These are phyloP conservation scores for Fusarium tricinctum DNA, from an alignment of 2,329 filamentous ascomycete genomes.

Conservation along the genomic window DNA sequence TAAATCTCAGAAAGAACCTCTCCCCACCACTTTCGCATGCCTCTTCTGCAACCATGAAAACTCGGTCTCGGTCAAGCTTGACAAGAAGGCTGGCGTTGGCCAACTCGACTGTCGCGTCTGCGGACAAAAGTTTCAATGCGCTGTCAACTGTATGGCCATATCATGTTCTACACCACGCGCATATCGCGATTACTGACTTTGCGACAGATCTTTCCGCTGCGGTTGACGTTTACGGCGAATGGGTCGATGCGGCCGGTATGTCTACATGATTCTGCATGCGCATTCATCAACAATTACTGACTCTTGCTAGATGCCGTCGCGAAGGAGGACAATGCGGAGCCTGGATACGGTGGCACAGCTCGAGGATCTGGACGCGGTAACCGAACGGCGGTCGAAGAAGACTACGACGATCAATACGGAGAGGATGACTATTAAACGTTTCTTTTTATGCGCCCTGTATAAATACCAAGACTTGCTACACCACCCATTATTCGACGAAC, in stretches of 20 bases:
- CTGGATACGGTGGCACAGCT: conserved; percentile 50
- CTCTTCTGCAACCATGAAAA: conserved; percentile 99
- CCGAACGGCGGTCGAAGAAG: conserved; percentile 56
- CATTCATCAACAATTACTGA: conserved; percentile 25
- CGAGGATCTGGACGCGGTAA: conserved; percentile 45
- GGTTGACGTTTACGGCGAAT: conserved; percentile 97
- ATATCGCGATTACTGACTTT: conserved; percentile 31
- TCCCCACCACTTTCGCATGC: conserved; percentile 90
- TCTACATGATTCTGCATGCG: conserved; percentile 4
- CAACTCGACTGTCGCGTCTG: conserved; percentile 92
- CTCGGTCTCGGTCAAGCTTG: conserved; percentile 88
- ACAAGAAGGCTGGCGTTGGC: conserved; percentile 92
- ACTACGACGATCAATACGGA: conserved; percentile 68
- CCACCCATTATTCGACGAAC: conserved; percentile 25
- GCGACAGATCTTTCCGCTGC: conserved; percentile 83
- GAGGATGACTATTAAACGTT: conserved; percentile 66
- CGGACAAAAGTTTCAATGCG: conserved; percentile 92
- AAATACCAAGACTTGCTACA: conserved; percentile 41
- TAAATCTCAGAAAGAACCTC: conserved; percentile 71
- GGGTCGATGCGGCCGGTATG: conserved; percentile 87
- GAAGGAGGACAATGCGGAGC: conserved; percentile 58
- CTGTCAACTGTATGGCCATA: conserved; percentile 82
- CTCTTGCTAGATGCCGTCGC: conserved; percentile 63
- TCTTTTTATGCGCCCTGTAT: conserved; percentile 39
- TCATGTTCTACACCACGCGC: conserved; percentile 13